phyloP scores from a whole-genome alignment of 2,329 filamentous ascomycete species.

The Cadophora sp. region DNA sequence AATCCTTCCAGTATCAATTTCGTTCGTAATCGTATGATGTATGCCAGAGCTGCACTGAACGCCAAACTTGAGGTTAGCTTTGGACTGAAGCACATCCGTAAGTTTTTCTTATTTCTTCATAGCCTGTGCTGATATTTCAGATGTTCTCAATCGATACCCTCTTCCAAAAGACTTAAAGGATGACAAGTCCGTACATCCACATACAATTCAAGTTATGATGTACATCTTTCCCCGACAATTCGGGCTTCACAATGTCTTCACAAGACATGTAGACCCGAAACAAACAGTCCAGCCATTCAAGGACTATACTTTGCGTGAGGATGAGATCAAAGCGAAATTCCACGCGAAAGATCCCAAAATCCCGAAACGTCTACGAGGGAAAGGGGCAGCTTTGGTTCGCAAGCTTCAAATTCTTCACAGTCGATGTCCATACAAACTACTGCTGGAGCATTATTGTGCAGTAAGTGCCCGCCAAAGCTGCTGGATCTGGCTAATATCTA shows the following conservation, averaged over 20 bases:
- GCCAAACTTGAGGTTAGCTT: constrained; percentile 70
- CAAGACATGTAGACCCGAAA: constrained; percentile 65
- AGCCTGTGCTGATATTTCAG: constrained; percentile 52
- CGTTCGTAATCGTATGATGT: constrained; percentile 84
- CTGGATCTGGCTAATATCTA: constrained; percentile 21
- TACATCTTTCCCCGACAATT: constrained; percentile 96
- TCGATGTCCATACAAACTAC: constrained; percentile 78
- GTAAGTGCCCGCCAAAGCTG: constrained; percentile 33
- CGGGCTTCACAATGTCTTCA: constrained; percentile 90
- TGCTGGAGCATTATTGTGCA: constrained; percentile 85
- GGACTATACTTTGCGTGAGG: constrained; percentile 85
- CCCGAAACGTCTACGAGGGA: constrained; percentile 74
- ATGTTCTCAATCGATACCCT: constrained; percentile 78
- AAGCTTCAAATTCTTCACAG: constrained; percentile 74
- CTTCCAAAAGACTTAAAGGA: constrained; percentile 28
- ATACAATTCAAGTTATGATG: constrained; percentile 79
- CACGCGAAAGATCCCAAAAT: constrained; percentile 46
- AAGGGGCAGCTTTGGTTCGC: constrained; percentile 62
- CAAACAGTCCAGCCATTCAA: constrained; percentile 78
- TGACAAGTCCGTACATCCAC: constrained; percentile 49
- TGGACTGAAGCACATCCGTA: constrained; percentile 84
- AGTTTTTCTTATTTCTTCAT: constrained; percentile 44
- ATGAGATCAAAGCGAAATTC: constrained; percentile 67
- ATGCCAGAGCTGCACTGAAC: constrained; percentile 77
- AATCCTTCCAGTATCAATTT: constrained; percentile 69